Conservation (phyloP, 495 filamentous ascomycete genomes). For the Chaetomium cochliodes region DNA sequence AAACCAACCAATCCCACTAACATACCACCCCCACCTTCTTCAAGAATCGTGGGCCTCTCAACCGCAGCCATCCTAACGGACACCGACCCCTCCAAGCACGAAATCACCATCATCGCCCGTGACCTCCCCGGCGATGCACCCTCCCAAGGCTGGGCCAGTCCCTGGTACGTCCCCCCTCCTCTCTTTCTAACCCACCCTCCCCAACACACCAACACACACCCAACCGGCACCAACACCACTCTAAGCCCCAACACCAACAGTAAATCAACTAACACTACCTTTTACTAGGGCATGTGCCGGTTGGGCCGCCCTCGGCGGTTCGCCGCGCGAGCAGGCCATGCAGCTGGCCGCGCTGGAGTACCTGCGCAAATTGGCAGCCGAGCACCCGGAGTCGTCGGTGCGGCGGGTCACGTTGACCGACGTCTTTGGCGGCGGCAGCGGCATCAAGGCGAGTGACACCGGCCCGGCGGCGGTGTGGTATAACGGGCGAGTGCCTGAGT, state of each 20-base stretch:
- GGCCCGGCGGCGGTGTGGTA: constrained; percentile 14
- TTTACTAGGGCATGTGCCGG: constrained; percentile 29
- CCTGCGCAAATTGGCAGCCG: constrained; percentile 20
- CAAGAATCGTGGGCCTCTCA: constrained; percentile 21
- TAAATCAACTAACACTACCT: not conserved
- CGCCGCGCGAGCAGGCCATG: constrained; percentile 30
- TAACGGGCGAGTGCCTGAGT: constrained; percentile 12
- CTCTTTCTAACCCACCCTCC: not conserved
- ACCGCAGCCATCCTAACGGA: constrained; percentile 18
- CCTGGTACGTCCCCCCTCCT: constrained; percentile 10
- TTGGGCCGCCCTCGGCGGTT: constrained; percentile 29
- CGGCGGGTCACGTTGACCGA: constrained; percentile 16
- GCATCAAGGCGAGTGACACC: not conserved
- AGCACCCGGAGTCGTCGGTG: constrained; percentile 27
- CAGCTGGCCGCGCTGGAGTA: constrained; percentile 30
- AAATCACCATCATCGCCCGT: constrained; percentile 25
- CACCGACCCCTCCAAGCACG: not conserved
- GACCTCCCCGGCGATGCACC: constrained; percentile 24
- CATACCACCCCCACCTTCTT: not conserved
- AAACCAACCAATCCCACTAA: not conserved
- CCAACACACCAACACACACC: not conserved
- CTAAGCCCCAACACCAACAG: not conserved
- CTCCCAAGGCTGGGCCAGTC: constrained; percentile 29
- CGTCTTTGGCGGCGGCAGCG: constrained; percentile 19
- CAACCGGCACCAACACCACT: not conserved